phyloP scores from a whole-genome alignment of 805 yeast species.

The Sugiyamaella smithiae region DNA sequence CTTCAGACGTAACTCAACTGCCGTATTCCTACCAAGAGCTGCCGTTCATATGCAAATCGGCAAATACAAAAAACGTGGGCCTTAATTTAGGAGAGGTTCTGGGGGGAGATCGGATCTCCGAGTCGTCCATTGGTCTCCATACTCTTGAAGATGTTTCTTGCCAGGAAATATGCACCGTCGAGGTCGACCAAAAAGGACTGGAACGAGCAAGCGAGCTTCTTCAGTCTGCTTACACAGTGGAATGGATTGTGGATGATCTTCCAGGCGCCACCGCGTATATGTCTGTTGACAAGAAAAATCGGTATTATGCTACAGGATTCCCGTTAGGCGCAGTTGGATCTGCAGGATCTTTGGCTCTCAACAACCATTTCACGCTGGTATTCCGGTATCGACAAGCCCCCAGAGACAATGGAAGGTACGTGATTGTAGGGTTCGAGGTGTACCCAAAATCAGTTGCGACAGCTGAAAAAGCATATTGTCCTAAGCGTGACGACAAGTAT shows the following conservation, averaged over 20 bases:
- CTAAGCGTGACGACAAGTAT: constrained; percentile 64
- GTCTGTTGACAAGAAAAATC: constrained; percentile 52
- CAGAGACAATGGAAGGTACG: constrained; percentile 34
- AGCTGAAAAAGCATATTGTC: constrained; percentile 54
- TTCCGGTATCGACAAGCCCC: constrained; percentile 60
- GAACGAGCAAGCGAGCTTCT: constrained; percentile 58
- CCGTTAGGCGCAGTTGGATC: constrained; percentile 70
- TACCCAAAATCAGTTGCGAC: constrained; percentile 73
- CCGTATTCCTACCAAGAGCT: constrained; percentile 76
- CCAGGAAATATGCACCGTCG: constrained; percentile 62
- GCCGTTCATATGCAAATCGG: constrained; percentile 77
- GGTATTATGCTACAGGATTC: constrained; percentile 83
- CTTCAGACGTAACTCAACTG: constrained; percentile 70
- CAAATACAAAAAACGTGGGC: constrained; percentile 56
- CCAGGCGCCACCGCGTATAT: constrained; percentile 88
- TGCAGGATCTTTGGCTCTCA: constrained; percentile 49
- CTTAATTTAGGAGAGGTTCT: constrained; percentile 73
- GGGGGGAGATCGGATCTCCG: constrained; percentile 77
- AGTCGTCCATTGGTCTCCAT: constrained; percentile 61
- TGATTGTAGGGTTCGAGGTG: constrained; percentile 83
- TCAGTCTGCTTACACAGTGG: constrained; percentile 67
- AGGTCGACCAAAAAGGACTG: constrained; percentile 50
- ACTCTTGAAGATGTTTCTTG: constrained; percentile 70
- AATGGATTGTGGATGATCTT: constrained; percentile 79
- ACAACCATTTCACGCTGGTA: constrained; percentile 81